A percentile compares a stretch with the other conserved stretches of the same genome.
phyloP scores from a whole-genome alignment of 1,139 yeast genomes.

The Hansenula lynferdii region DNA sequence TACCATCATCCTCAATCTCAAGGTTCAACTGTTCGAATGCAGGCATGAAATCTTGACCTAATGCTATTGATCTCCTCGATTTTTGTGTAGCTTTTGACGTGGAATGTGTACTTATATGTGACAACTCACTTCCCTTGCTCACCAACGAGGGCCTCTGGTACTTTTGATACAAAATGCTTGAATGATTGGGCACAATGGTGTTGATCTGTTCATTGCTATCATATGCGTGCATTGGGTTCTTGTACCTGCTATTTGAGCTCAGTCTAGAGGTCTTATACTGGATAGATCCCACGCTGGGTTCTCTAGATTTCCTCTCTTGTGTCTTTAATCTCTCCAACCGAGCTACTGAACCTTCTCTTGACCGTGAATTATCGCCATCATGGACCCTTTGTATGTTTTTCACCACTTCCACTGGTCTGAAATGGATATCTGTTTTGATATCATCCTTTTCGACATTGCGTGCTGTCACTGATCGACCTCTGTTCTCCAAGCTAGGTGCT shows the following conservation, averaged over 20 bases:
- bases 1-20: constrained; percentile 12
- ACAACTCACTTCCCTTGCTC: not conserved
- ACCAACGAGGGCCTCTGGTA: constrained; percentile 4
- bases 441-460: not conserved
- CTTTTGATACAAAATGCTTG: constrained; percentile 12
- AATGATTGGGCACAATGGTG: constrained; percentile 14
- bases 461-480: not conserved
- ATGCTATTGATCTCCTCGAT: not conserved
- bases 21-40: constrained; percentile 19
- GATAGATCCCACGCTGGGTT: not conserved
- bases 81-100: constrained; percentile 1
- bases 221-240: constrained; percentile 18
- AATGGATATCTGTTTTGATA: not conserved
- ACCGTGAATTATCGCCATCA: not conserved
- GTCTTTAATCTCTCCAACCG: not conserved
- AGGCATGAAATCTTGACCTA: constrained; percentile 13
- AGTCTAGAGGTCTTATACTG: not conserved
- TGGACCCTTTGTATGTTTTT: not conserved
- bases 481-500: not conserved
- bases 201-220: constrained; percentile 11
- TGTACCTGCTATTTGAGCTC: constrained; percentile 7
- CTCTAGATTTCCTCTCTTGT: not conserved
- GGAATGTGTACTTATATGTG: not conserved
- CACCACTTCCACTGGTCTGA: constrained; percentile 1
- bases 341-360: constrained; percentile 1